Base-by-base conservation (phyloP, 176 grass and related monocot species). In the Eleusine indica region DNA sequence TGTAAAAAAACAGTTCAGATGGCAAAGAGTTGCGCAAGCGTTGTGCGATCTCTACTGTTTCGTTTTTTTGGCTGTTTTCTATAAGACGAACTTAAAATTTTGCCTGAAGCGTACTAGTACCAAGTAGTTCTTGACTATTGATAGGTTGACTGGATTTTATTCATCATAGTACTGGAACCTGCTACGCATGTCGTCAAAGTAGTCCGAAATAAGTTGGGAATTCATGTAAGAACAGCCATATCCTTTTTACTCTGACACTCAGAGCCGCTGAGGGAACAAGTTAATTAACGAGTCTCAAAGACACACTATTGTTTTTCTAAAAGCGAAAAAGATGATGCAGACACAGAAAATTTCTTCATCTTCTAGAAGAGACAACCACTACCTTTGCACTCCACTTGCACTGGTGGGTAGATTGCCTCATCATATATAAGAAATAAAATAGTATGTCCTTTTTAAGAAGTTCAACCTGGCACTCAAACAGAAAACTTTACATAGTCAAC, bases 401-500 rank as follows among this genome's bases (percentile, higher is more conserved):
- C 42, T 4, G 43, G 77, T 68, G 64, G 64, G 11, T 1, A 69
- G 30, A 69, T 53, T 41, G 66, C 47, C 7, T 22, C 78, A 49
- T 38, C 9, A 66, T 68, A 41, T 48, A 16, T 13, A 86, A 74
- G 6, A 4, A 62, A 62, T 14, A 3, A 18, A 47, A 6, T 5
- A 28, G 35, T 79, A 49, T 48, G 39, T 6, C 58, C 14, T 46
- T 74, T 21, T 57, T 13, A 7, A 29, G 51, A 16, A 22, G 52
- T 83, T 52, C 68, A 78, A 86, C 42, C 41, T 82, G 49, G 32
- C 88, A 86, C 73, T 86, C 84, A 12, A 86, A 86, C 77, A 35
- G 9, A 90, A 78, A 79, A 77, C 84, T 90, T 90, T 83, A 90
- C 74, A 86, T 61, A 86, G 84, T 90, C 83, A 86, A 74, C 51